Evolutionary conservation across 2,329 filamentous ascomycete genomes (phyloP), one percentile per base, ranked within the genome.

Genomic region (Diaporthe longicolla): DNA sequence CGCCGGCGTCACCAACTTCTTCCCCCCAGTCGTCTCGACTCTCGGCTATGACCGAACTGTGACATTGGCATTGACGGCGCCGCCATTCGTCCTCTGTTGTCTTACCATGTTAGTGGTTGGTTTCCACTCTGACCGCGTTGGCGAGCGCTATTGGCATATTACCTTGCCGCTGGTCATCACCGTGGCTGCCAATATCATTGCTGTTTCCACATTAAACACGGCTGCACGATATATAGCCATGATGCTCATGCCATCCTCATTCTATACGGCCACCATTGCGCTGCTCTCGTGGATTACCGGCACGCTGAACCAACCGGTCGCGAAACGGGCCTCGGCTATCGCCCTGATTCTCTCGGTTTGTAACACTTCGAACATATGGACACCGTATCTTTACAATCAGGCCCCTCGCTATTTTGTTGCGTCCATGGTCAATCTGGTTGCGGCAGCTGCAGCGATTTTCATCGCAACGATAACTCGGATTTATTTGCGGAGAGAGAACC

Each of bases 261-360:
- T 61, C 58, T 61, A 61, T 29, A 24, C 37, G 37, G 58, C 37
- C 15, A 6, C 7, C 4, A 17, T 24, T 8, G 58, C 29, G 19
- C 37, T 61, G 58, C 58, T 61, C n/a, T 61, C 58, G n/a, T 61
- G 58, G 58, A 45, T 61, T 17, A 61, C 58, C 8, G 58, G 58
- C 8, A 29, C 58, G 2, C 13, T 61, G 37, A 61, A 21, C 24
- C 58, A 61, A 37, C 58, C 58, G 17, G 58, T 61, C 17, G 58
- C 58, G 17, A 61, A 61, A 21, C 58, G 58, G n/a, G 58, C 58
- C 6, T 45, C 58, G 13, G 58, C 58, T 8, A 61, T 61, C 24
- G 58, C 58, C 2, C 37, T 61, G 11, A 61, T 61, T 24, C 26
- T 61, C 24, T 61, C 58, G 37, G 37, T 45, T 21, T 61, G 58